phyloP scores from a whole-genome alignment of 495 filamentous ascomycete species.

The Physcia stellaris region DNA sequence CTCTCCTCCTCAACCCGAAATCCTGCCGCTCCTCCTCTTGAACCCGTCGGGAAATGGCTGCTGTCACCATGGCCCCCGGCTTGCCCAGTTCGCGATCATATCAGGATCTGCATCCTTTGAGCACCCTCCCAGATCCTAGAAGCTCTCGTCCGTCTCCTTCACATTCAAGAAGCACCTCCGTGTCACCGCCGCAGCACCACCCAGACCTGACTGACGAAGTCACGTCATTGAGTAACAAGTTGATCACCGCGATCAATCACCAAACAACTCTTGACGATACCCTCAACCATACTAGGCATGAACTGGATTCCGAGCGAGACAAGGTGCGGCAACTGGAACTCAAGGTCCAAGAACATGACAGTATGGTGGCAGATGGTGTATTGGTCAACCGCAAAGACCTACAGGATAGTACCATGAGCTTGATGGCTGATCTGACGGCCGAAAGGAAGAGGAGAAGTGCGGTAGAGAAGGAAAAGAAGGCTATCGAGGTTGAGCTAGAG shows the following conservation, averaged over 20 bases:
- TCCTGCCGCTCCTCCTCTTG: no score
- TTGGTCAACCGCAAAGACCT: slow-evolving; percentile 56
- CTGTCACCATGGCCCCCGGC: slow-evolving; percentile 13
- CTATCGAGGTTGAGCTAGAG: slow-evolving; percentile 74
- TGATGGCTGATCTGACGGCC: slow-evolving; percentile 50
- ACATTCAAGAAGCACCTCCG: slow-evolving; percentile 24
- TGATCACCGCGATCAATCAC: slow-evolving; percentile 94
- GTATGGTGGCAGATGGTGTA: slow-evolving; percentile 55
- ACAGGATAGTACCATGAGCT: slow-evolving; percentile 53
- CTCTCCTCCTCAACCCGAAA: no score
- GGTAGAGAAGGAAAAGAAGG: slow-evolving; percentile 58
- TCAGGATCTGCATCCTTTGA: slow-evolving; percentile 28
- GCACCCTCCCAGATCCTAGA: slow-evolving; percentile 38
- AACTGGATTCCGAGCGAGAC: slow-evolving; percentile 61
- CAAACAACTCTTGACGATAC: slow-evolving; percentile 88
- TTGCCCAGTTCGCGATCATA: slow-evolving; percentile 20
- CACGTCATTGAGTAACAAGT: slow-evolving; percentile 79
- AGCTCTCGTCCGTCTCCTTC: slow-evolving; percentile 22
- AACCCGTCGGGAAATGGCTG: slow-evolving; percentile 21
- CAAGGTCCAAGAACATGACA: slow-evolving; percentile 52
- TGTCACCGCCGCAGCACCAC: slow-evolving; percentile 35
- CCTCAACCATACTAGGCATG: slow-evolving; percentile 66
- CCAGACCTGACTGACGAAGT: slow-evolving; percentile 82
- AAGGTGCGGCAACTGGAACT: slow-evolving; percentile 55
- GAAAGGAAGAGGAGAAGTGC: slow-evolving; percentile 43